phyloP scores from a whole-genome alignment of 768 basidiomycete genomes.

The Pilatotrama ljubarskyi region DNA sequence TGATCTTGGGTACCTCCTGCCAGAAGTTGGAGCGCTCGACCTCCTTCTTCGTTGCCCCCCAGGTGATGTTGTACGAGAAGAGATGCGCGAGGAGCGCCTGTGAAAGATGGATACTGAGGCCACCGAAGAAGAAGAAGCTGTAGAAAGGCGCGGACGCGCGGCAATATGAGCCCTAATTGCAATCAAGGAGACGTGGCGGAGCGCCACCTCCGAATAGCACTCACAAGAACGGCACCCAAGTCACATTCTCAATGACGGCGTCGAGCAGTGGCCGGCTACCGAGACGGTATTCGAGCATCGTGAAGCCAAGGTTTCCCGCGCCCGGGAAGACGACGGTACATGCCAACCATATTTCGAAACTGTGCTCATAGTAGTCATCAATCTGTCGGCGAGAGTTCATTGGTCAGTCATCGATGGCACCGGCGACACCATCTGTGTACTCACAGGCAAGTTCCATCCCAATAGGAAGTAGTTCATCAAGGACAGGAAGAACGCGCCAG shows the following conservation, averaged over 20 bases:
- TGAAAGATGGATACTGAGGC: slow-evolving; percentile 54
- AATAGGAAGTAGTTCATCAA: slow-evolving; percentile 71
- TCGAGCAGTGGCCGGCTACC: slow-evolving; percentile 53
- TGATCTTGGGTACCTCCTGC: slow-evolving; percentile 83
- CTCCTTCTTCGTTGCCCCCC: slow-evolving; percentile 73
- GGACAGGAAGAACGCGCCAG: slow-evolving; percentile 60
- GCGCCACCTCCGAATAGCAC: slow-evolving; percentile 33
- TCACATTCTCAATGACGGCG: slow-evolving; percentile 57
- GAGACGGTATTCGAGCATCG: slow-evolving; percentile 67
- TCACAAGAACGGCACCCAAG: slow-evolving; percentile 76
- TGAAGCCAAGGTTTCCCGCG: slow-evolving; percentile 67
- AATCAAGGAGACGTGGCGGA: neutral
- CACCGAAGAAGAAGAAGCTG: slow-evolving; percentile 58
- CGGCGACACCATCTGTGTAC: neutral
- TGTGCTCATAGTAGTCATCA: slow-evolving; percentile 71
- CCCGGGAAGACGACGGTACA: slow-evolving; percentile 71
- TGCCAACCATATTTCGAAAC: slow-evolving; percentile 74
- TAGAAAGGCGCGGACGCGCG: neutral
- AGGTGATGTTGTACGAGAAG: slow-evolving; percentile 58
- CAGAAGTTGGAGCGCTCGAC: slow-evolving; percentile 90
- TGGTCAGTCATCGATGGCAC: slow-evolving; percentile 41
- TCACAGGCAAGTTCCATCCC: slow-evolving; percentile 45
- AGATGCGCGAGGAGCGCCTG: slow-evolving; percentile 55
- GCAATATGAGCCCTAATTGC: neutral
- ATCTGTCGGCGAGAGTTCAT: slow-evolving; percentile 42